Percentiles rank a stretch among this genome's conserved stretches.
Conservation (phyloP, 371 early-diverging fungal species). For the Mortierella sp. region DNA sequence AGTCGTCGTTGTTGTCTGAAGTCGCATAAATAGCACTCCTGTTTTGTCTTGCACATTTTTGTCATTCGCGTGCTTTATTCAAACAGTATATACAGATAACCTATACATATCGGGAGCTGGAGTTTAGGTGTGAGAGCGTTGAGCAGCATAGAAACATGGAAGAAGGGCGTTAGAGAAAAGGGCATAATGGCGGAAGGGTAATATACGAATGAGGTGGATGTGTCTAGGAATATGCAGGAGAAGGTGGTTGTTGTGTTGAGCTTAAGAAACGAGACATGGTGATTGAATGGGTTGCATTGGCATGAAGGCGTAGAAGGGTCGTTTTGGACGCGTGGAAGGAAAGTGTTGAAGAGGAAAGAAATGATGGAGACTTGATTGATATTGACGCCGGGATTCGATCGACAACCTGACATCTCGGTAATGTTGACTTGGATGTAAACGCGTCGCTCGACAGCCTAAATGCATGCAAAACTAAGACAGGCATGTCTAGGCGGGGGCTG, state of each 20-base stretch:
- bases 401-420: not conserved
- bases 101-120: too few relatives aligned
- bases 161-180: not conserved
- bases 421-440: not conserved
- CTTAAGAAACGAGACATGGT: not conserved
- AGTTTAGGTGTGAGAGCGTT: not conserved
- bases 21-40: not conserved
- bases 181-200: slow-evolving; percentile 1
- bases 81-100: not conserved
- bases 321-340: not conserved
- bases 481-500: not conserved
- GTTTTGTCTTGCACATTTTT: not conserved
- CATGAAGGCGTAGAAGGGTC: not conserved
- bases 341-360: not conserved
- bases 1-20: not conserved
- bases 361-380: not conserved
- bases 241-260: not conserved
- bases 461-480: not conserved
- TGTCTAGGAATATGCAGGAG: not conserved
- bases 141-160: not conserved
- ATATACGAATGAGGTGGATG: not conserved
- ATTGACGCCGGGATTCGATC: not conserved
- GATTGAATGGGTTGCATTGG: not conserved
- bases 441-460: not conserved
- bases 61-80: not conserved